Evolutionary conservation across 495 filamentous ascomycete genomes (phyloP), one percentile per base, ranked within the genome.

Genomic region (Xylaria castorea): DNA sequence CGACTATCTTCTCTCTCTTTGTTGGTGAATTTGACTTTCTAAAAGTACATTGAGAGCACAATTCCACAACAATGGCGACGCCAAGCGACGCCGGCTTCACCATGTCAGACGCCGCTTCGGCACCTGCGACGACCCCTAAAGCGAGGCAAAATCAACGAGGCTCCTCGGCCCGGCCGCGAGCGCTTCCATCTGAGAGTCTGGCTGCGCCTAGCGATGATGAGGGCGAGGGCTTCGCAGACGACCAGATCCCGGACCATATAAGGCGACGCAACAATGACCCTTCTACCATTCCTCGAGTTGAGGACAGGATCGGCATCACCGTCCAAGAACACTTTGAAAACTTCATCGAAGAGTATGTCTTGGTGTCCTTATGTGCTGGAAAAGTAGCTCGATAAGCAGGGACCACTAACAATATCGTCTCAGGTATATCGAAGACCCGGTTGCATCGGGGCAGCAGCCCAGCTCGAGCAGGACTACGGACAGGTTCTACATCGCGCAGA

Each of bases 401-500:
- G 32, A 36, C 42, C 34, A 30, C 58, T 70, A 9, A 63, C 46
- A 53, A 38, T 14, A 18, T 53, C 25, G 6, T 64, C 25, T 30
- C 73, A 94, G 92, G 68, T 95, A 88, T 79, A 85, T 91, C 34
- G 94, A 97, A 76, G 92, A 96, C 32, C 91, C 92, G 5, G 84
- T 86, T 5, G 86, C 90, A 6, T 94, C 94, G 14, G 90, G 87
- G 16, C 90, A 92, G 14, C 93, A 92, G 1, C 87, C 90, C 0
- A 95, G 94, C 30, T 93, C 91, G 76, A 90, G 90, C 38, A 81
- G 89, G 27, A 91, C 90, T 30, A 96, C 92, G 27, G 92, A 97
- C 80, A 96, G 94, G 79, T 98, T 98, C 85, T 99, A 99, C 81
- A 88, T 99, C 75, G 94, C 94, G 22, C 97, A 97, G 79, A 96